Evolutionary conservation across 305 asterid genomes (phyloP).

Genomic region (Caryopteris hybrid): DNA sequence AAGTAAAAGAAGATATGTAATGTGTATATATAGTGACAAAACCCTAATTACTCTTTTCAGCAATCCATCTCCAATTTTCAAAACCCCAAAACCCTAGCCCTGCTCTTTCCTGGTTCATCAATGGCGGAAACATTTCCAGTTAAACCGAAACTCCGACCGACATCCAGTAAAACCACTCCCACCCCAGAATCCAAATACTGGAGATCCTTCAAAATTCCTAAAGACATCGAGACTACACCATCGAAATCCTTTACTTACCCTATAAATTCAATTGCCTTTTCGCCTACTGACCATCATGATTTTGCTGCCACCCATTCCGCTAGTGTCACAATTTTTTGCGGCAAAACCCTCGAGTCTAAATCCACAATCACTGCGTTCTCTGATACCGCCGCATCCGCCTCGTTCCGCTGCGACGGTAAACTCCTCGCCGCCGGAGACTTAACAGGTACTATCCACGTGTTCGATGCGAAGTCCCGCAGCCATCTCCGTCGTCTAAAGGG

Average conservation of each 20-base stretch:
- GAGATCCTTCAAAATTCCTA: constrained; percentile 78
- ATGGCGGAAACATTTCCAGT: constrained; percentile 66
- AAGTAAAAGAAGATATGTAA: no score
- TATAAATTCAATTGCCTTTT: constrained; percentile 52
- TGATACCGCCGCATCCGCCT: constrained; percentile 53
- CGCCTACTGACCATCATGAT: constrained; percentile 69
- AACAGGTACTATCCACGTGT: constrained; percentile 63
- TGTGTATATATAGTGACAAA: not conserved
- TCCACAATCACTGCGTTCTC: constrained; percentile 47
- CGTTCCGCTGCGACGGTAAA: constrained; percentile 72
- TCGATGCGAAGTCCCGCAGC: constrained; percentile 54
- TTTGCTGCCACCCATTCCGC: constrained; percentile 88
- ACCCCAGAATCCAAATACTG: constrained; percentile 85
- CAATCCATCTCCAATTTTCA: not conserved
- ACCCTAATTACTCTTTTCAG: constrained; percentile 11
- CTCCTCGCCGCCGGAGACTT: constrained; percentile 77
- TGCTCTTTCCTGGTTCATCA: constrained; percentile 1
- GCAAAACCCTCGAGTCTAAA: constrained; percentile 49
- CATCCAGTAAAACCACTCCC: constrained; percentile 41
- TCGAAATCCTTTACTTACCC: constrained; percentile 44
- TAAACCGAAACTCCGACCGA: constrained; percentile 62
- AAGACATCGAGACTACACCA: constrained; percentile 42
- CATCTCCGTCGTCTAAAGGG: constrained; percentile 65
- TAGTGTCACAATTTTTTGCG: constrained; percentile 50
- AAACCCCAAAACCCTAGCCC: constrained; percentile 23